Percentiles rank a stretch among this genome's conserved stretches.
Conservation (phyloP, 441 rosid genomes). For the Eutrema salsugineum region DNA sequence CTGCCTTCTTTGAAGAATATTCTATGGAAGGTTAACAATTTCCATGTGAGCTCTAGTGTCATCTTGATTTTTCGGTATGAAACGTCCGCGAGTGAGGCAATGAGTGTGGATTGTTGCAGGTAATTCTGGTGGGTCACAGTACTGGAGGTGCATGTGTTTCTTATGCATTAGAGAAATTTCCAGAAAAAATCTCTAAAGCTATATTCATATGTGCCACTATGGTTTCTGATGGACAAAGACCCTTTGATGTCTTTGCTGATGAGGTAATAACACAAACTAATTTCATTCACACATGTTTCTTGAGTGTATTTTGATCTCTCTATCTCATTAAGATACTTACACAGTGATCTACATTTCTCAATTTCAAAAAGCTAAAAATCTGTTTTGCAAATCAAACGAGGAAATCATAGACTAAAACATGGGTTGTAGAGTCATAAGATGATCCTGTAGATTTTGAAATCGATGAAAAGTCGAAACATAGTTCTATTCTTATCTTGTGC, state of each 20-base stretch:
- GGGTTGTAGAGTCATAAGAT: background rate
- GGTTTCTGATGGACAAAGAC: slow-evolving; percentile 77
- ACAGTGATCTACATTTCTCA: background rate
- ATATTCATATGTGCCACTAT: slow-evolving; percentile 82
- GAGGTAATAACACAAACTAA: slow-evolving; percentile 47
- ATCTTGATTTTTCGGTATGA: background rate
- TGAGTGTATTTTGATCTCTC: background rate
- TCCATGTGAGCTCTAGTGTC: background rate
- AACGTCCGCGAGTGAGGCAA: background rate
- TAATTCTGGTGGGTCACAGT: slow-evolving; percentile 86
- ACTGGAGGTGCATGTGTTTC: slow-evolving; percentile 90
- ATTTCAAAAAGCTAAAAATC: no score
- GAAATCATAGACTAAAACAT: background rate
- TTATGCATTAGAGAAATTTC: slow-evolving; percentile 73
- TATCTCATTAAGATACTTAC: background rate
- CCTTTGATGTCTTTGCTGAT: slow-evolving; percentile 91
- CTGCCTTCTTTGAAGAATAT: background rate
- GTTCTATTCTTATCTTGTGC: background rate
- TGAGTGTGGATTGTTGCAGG: slow-evolving; percentile 42
- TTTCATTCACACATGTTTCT: background rate
- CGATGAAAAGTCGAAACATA: background rate
- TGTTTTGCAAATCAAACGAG: background rate
- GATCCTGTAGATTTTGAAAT: background rate
- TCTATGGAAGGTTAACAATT: background rate
- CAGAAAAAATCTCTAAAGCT: slow-evolving; percentile 78